phyloP scores from a whole-genome alignment of 2,329 filamentous ascomycete species.

The Didymella sp. region DNA sequence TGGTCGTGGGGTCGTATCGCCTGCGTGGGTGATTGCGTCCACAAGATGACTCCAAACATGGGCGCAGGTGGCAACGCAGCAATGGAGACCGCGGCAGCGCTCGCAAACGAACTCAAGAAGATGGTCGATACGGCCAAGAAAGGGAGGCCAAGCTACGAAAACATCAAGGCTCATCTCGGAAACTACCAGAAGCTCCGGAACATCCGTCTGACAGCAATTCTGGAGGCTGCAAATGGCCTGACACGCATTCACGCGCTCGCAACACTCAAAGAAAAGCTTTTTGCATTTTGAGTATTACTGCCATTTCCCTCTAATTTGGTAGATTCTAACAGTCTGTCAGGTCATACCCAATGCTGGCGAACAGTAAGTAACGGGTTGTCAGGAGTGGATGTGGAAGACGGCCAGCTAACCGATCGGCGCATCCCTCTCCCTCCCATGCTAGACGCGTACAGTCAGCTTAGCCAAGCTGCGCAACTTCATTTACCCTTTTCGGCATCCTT shows the following conservation, averaged over 20 bases:
- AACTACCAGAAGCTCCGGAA: conserved; percentile 22
- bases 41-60: conserved; percentile 47
- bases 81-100: conserved; percentile 28
- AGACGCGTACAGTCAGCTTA: conserved; percentile 8
- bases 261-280: conserved; percentile 20
- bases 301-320: background rate
- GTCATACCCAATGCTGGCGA: conserved; percentile 20
- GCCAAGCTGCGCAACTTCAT: background rate
- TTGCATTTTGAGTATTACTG: conserved; percentile 9
- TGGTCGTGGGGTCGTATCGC: conserved; percentile 52
- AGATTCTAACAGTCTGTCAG: background rate
- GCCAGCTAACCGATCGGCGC: background rate
- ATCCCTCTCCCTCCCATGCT: background rate
- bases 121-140: conserved; percentile 19
- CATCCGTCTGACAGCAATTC: conserved; percentile 6
- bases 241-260: conserved; percentile 21
- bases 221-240: conserved; percentile 12
- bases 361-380: conserved; percentile 18
- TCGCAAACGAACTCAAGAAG: conserved; percentile 23
- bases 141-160: conserved; percentile 18
- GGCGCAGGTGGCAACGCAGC: conserved; percentile 30
- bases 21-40: conserved; percentile 52
- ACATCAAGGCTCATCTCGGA: conserved; percentile 12
- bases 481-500: background rate
- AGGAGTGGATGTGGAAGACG: background rate